phyloP scores from a whole-genome alignment of 495 filamentous ascomycete species.

The Tetracladium marchalianum region DNA sequence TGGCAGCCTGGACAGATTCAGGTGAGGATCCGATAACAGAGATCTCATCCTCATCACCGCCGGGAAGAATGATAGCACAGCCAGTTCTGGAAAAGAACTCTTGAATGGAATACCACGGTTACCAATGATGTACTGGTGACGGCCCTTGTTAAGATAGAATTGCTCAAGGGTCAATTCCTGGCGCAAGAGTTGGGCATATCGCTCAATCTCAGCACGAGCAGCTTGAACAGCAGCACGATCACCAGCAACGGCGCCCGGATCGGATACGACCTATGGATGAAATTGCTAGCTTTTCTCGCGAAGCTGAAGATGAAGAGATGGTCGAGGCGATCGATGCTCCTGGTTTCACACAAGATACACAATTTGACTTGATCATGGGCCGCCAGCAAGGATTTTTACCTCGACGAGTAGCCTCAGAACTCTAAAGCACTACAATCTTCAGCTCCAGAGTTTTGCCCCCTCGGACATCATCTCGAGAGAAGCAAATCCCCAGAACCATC shows the following conservation, averaged over 20 bases:
- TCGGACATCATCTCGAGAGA: no score
- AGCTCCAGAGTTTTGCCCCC: no score
- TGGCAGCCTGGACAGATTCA: constrained; percentile 57
- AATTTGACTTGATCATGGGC: constrained; percentile 10
- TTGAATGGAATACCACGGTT: constrained; percentile 66
- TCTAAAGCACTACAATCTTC: no score
- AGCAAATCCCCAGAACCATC: no score
- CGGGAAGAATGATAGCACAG: constrained; percentile 77
- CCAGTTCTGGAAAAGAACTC: constrained; percentile 86
- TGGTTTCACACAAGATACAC: constrained; percentile 15
- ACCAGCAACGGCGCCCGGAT: constrained; percentile 54
- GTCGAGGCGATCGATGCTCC: background rate
- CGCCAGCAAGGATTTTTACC: no score
- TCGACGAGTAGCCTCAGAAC: no score
- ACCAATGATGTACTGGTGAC: constrained; percentile 87
- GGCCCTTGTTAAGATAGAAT: constrained; percentile 62
- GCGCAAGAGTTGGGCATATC: constrained; percentile 58
- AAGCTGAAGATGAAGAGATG: constrained; percentile 1
- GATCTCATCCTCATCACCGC: constrained; percentile 61
- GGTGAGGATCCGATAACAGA: constrained; percentile 75
- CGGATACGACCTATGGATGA: constrained; percentile 13
- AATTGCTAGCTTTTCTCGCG: constrained; percentile 12
- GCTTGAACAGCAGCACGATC: constrained; percentile 76
- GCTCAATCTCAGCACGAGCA: constrained; percentile 70
- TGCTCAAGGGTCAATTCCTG: constrained; percentile 60